Evolutionary conservation across 2,329 filamentous ascomycete species (phyloP), one percentile per base, ranked within the genome.

Genomic region (Trichoderma guizhouense): DNA sequence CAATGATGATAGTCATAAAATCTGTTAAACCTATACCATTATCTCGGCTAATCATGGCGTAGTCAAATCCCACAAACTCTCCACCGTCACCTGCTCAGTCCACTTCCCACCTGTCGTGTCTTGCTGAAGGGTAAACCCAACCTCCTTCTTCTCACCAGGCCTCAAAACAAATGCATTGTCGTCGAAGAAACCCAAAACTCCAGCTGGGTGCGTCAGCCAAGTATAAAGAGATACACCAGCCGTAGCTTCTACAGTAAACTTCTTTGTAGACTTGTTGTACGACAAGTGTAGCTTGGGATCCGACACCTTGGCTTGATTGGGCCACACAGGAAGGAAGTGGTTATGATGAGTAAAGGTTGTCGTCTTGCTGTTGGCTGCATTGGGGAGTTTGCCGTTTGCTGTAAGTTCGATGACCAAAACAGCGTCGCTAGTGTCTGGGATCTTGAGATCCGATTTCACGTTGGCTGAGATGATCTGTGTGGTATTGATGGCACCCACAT

Each of bases 31-130:
- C 24, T 21, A 24, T 18, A 51, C 30, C 12, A 21, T 4, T 11
- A 47, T 30, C 9, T 8, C 15, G 7, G 15, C 39, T 28, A 34
- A 12, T 67, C 21, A 69, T n/a, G 66, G 53, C 5, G 69, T 71
- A 12, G 61, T 71, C 36, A 74, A 53, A 71, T 75, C 73, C 73
- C 74, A 75, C 36, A 74, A 21, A 8, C 74, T 75, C 66, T 74
- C 61, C 30, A 72, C 71, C 3, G 71, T 73, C 34, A 74, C 73
- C 5, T 72, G 39, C 11, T 74, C 71, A 28, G 66, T 57, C 74
- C 74, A 74, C 62, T 64, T 67, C n/a, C 61, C 65, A 18, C 65
- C 66, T 0, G 72, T 71, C 0, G 51, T 67, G 26, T 71, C 73
- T 58, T 71, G 24, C 57, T 74, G 74, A 39, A 74, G 34, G 3